A percentile compares a stretch with the other conserved stretches of the same genome.
Evolutionary conservation across 441 rosid genomes (phyloP).

Genomic region (Populus hybrid): DNA sequence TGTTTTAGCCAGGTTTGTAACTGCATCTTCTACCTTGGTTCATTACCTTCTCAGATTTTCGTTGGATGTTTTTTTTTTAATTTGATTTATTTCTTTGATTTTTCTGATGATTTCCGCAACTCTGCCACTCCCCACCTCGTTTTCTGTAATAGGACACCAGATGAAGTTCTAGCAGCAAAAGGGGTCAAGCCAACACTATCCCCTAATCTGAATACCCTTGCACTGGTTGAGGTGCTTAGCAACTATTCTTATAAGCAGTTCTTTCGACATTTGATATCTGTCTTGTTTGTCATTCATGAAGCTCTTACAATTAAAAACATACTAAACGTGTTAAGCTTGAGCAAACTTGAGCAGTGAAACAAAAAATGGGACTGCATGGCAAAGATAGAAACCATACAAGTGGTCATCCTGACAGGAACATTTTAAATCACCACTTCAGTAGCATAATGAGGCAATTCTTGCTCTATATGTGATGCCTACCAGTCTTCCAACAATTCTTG

Average conservation of each 20-base stretch:
- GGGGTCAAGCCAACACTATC: slow-evolving; percentile 95
- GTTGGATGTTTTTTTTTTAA: neutral
- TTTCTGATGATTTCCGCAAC: slow-evolving; percentile 14
- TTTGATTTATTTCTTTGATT: neutral
- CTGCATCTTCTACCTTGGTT: slow-evolving; percentile 15
- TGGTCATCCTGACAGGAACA: neutral
- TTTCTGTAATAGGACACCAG: slow-evolving; percentile 60
- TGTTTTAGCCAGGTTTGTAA: slow-evolving; percentile 73
- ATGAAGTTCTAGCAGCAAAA: slow-evolving; percentile 93
- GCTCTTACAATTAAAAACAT: neutral
- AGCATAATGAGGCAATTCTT: neutral
- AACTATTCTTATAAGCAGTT: slow-evolving; percentile 1
- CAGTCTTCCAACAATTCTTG: neutral
- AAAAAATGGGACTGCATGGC: neutral
- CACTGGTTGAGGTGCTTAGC: slow-evolving; percentile 66
- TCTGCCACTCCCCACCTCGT: slow-evolving; percentile 2
- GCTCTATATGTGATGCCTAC: neutral
- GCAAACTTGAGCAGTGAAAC: neutral
- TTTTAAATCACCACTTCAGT: neutral
- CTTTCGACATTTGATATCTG: neutral
- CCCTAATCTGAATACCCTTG: slow-evolving; percentile 87
- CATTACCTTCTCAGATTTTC: slow-evolving; percentile 3
- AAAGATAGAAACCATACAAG: neutral
- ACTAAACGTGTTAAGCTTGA: neutral
- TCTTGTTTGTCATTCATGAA: neutral